Evolutionary conservation across 2,329 filamentous ascomycete species (phyloP).

Genomic region (Pezicula carpinea): DNA sequence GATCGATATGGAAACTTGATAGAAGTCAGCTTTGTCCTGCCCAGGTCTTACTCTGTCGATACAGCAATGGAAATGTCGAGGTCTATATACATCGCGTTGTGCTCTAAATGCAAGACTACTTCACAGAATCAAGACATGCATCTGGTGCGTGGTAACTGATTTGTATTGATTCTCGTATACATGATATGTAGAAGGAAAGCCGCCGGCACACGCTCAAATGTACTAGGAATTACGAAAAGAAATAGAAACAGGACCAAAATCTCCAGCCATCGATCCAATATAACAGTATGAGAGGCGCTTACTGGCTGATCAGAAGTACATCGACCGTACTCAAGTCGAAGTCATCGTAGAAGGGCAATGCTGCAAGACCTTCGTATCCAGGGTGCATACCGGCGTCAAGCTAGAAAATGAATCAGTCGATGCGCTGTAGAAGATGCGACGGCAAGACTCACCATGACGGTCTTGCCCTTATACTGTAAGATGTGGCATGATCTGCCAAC

Average conservation of each 20-base stretch:
- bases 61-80: neutral
- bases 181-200: conserved; percentile 13
- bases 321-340: conserved; percentile 97
- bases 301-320: conserved; percentile 97
- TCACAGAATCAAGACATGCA: conserved; percentile 30
- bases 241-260: neutral
- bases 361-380: conserved; percentile 88
- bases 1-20: conserved; percentile 90
- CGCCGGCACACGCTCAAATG: neutral
- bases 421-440: neutral
- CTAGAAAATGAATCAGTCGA: conserved; percentile 38
- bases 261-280: neutral
- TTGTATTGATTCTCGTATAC: conserved; percentile 42
- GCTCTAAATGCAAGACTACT: conserved; percentile 20
- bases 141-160: conserved; percentile 28
- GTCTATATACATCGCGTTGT: conserved; percentile 25
- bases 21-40: conserved; percentile 16
- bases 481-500: conserved; percentile 97
- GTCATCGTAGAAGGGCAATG: conserved; percentile 95
- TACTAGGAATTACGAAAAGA: conserved; percentile 1
- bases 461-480: conserved; percentile 98
- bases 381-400: conserved; percentile 97
- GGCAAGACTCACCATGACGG: conserved; percentile 74
- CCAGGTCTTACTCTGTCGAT: neutral
- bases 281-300: conserved; percentile 47